Conservation (phyloP, 768 basidiomycete species). For the Termitomyces bulborhizus region DNA sequence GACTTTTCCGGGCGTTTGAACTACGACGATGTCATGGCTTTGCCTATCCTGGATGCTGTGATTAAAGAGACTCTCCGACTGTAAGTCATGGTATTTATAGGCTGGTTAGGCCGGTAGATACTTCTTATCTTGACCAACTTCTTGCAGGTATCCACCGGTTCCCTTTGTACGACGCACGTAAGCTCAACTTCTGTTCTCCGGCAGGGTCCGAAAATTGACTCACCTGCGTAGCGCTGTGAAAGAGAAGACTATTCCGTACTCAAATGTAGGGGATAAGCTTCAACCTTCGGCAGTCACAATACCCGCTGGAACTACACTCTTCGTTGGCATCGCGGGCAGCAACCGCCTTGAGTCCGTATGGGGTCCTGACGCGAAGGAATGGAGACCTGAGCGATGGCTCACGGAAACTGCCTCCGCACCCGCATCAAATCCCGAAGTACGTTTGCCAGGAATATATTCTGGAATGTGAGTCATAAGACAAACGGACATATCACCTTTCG, state of each 20-base stretch:
- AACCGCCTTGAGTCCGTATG: conserved; percentile 45
- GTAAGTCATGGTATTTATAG: conserved; percentile 17
- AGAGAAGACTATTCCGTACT: conserved; percentile 38
- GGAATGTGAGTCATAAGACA: conserved; percentile 34
- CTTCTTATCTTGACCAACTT: neutral
- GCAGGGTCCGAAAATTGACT: neutral
- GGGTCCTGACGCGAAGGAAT: conserved; percentile 42
- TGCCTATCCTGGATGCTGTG: conserved; percentile 39
- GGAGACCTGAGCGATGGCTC: conserved; percentile 53
- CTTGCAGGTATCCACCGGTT: conserved; percentile 35
- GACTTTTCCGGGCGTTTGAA: conserved; percentile 16
- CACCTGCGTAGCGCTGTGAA: conserved; percentile 28
- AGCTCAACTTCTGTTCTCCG: conserved; percentile 11
- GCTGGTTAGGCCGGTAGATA: neutral
- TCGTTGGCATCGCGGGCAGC: conserved; percentile 39
- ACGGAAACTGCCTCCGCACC: conserved; percentile 11
- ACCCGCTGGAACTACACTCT: conserved; percentile 41
- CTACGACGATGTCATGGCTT: conserved; percentile 29
- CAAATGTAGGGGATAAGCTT: conserved; percentile 14
- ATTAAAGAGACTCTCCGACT: conserved; percentile 41
- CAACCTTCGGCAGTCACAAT: conserved; percentile 29
- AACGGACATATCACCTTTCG: neutral
- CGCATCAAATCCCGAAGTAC: conserved; percentile 13
- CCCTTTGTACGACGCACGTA: conserved; percentile 41
- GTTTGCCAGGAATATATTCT: conserved; percentile 43